Base-by-base conservation (phyloP, 2,329 filamentous ascomycete genomes). In the Didymella sp. region DNA sequence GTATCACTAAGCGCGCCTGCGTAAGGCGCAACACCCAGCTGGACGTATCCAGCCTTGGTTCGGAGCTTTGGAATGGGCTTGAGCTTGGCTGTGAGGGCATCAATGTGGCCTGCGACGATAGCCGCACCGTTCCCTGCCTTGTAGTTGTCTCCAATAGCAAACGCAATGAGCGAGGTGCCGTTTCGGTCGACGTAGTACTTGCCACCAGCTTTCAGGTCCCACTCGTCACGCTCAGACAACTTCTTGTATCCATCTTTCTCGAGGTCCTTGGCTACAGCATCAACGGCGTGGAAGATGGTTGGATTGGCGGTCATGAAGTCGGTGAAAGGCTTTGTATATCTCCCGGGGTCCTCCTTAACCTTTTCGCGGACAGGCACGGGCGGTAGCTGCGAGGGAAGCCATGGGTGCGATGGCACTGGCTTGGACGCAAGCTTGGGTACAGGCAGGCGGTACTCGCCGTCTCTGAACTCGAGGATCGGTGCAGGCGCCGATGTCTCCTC, bases 121-220 rank as follows among this genome's bases (percentile, higher is more conserved):
- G 89, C 92, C 46, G 94, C 84, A 44, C 94, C 94, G 70, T 96
- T 93, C 8, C 94, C 94, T 48, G 89, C 84, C 77, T 89, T 83
- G 76, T 96, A 97, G 2, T 88, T 84, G 49, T 85, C 86, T 54
- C 94, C 94, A 53, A 97, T 85, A 4, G 86, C 85, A 77, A 97
- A 98, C 7, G 92, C 90, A 68, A 96, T 91, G 62, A 96, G 77
- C 37, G 91, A 89, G 74, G 88, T 93, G 49, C 90, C 91, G 71
- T 98, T 98, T 58, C 94, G 89, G 21, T 89, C 89, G 24, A 89
- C 85, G 74, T 88, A 97, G 83, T 97, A 98, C 77, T 95, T 96
- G 49, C 92, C 93, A 55, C 92, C 92, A 15, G 85, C 81, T 73
- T 89, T 79, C 53, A 98, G 81, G 72, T 89, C 87, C 95, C 95